Evolutionary conservation across 1,139 yeast genomes (phyloP).

Genomic region (Yamadazyma atlantica): DNA sequence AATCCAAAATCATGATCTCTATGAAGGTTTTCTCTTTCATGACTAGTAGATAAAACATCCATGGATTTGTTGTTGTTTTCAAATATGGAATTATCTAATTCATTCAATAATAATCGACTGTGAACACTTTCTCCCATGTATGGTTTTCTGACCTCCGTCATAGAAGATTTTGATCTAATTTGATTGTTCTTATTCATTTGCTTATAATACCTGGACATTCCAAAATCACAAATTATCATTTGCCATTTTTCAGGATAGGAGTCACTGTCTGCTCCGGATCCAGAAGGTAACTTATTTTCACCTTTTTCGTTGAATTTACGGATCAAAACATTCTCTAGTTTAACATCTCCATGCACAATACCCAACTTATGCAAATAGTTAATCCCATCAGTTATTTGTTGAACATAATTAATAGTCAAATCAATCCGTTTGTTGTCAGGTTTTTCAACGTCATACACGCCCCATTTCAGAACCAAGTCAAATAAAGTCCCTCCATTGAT

Average conservation of each 20-base stretch:
- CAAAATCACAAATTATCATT: constrained; percentile 79
- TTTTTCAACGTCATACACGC: constrained; percentile 23
- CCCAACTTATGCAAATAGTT: constrained; percentile 68
- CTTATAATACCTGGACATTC: constrained; percentile 58
- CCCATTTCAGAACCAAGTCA: constrained; percentile 73
- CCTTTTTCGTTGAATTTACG: constrained; percentile 29
- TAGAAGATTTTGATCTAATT: constrained; percentile 50
- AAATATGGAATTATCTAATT: constrained; percentile 10
- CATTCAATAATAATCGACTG: constrained; percentile 13
- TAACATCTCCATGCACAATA: constrained; percentile 86
- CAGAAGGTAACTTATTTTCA: constrained; percentile 13
- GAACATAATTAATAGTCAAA: constrained; percentile 32
- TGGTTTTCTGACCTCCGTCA: constrained; percentile 35
- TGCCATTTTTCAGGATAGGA: constrained; percentile 14
- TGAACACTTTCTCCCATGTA: constrained; percentile 35
- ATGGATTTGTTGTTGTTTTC: constrained; percentile 7
- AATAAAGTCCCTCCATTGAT: constrained; percentile 82
- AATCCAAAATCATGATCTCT: constrained; percentile 1
- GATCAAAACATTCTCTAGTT: constrained; percentile 79
- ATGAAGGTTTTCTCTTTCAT: constrained; percentile 2
- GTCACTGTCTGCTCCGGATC: not conserved
- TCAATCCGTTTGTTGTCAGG: constrained; percentile 22
- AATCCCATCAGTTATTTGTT: constrained; percentile 63
- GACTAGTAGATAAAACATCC: constrained; percentile 4
- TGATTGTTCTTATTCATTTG: constrained; percentile 10